phyloP scores from a whole-genome alignment of 2,329 filamentous ascomycete genomes.

The Aspergillus tanneri region DNA sequence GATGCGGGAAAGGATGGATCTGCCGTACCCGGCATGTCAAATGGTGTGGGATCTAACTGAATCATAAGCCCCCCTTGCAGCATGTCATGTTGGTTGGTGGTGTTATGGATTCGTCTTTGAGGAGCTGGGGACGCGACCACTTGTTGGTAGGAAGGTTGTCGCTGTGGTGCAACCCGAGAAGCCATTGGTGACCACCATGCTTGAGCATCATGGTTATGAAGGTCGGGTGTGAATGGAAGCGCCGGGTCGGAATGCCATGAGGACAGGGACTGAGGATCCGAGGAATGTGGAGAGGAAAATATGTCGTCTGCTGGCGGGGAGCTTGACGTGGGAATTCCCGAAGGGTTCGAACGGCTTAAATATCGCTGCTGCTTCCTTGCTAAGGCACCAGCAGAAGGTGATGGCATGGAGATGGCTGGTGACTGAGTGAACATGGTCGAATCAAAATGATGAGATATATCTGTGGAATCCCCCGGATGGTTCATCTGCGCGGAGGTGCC shows the following conservation, averaged over 20 bases:
- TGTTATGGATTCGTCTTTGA: constrained; percentile 33
- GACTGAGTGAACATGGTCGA: constrained; percentile 34
- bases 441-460: constrained; percentile 36
- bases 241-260: constrained; percentile 44
- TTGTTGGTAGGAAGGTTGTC: constrained; percentile 38
- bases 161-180: constrained; percentile 34
- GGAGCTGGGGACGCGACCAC: constrained; percentile 35
- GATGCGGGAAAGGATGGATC: constrained; percentile 31
- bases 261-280: constrained; percentile 39
- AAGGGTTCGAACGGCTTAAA: constrained; percentile 30
- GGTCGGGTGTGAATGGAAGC: constrained; percentile 41
- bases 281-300: constrained; percentile 41
- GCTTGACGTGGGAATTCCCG: constrained; percentile 33
- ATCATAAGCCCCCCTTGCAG: constrained; percentile 44
- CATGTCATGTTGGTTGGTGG: constrained; percentile 33
- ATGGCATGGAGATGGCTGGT: constrained; percentile 36
- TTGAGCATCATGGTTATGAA: constrained; percentile 39
- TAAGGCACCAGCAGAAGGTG: constrained; percentile 30
- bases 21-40: constrained; percentile 31
- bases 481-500: constrained; percentile 30
- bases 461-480: constrained; percentile 36
- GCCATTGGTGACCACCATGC: constrained; percentile 44
- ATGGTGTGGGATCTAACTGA: constrained; percentile 37
- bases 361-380: constrained; percentile 35
- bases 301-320: constrained; percentile 41